Conservation (phyloP, 176 grass and related monocot species). For the Chloris gayana region DNA sequence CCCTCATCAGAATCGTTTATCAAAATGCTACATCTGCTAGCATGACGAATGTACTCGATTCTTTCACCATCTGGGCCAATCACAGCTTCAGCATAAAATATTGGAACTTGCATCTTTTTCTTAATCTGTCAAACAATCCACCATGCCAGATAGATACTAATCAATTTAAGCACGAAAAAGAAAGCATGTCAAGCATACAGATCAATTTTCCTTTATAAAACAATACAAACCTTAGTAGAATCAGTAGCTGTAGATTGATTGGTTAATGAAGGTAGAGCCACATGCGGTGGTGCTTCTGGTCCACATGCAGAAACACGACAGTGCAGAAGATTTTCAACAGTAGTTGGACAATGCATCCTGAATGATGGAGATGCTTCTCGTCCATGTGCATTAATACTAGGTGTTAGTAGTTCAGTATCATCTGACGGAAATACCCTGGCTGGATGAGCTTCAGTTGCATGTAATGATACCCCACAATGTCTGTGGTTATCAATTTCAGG, state of each 20-base stretch:
- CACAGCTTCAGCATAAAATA: constrained; percentile 54
- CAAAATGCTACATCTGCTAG: constrained; percentile 42
- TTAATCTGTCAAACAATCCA: constrained; percentile 44
- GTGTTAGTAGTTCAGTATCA: constrained; percentile 32
- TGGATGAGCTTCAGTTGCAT: constrained; percentile 37
- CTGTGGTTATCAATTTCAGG: constrained; percentile 28
- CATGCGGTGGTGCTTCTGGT: constrained; percentile 15
- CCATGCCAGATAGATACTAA: constrained; percentile 24
- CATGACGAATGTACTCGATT: constrained; percentile 54
- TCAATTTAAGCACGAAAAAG: constrained; percentile 20
- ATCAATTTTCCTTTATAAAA: constrained; percentile 15
- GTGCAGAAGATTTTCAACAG: constrained; percentile 49
- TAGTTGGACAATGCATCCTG: constrained; percentile 34
- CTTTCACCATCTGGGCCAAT: constrained; percentile 55
- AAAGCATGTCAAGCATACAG: constrained; percentile 23
- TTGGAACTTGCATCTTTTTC: constrained; percentile 53
- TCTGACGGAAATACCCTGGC: constrained; percentile 12
- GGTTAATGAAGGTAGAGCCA: constrained; percentile 1
- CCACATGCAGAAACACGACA: constrained; percentile 43
- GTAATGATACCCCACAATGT: constrained; percentile 14
- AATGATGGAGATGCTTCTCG: constrained; percentile 36
- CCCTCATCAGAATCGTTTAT: constrained; percentile 29
- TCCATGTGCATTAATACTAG: constrained; percentile 27
- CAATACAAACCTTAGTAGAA: constrained; percentile 42
- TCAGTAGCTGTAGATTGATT: constrained; percentile 21